phyloP scores from a whole-genome alignment of 108 stramenopile genomes.

The Nitzschia palea region DNA sequence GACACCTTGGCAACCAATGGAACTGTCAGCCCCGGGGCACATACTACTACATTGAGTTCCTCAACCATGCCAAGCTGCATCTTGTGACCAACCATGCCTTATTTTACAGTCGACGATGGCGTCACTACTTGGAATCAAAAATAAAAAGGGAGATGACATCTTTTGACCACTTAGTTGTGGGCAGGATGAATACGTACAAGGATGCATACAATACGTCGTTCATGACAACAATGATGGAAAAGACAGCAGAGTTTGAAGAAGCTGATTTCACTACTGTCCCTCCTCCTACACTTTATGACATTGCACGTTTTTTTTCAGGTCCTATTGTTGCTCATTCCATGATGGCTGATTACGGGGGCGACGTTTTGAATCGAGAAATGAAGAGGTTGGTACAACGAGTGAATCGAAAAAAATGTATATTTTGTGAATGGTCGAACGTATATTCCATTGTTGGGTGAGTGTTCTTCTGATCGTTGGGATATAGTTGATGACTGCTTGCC shows the following conservation, averaged over 20 bases:
- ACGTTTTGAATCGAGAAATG: neutral
- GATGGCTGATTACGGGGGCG: constrained; percentile 5
- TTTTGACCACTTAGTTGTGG: too few relatives aligned
- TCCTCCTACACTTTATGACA: neutral
- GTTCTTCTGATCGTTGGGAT: neutral
- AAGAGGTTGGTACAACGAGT: neutral
- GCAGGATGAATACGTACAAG: neutral
- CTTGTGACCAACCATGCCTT: constrained; percentile 14
- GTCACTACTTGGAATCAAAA: neutral
- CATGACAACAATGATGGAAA: constrained; percentile 14
- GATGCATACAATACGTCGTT: constrained; percentile 10
- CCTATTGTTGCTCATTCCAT: constrained; percentile 17
- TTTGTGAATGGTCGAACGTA: constrained; percentile 4
- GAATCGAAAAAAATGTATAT: neutral
- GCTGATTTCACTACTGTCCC: neutral
- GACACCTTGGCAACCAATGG: too few relatives aligned
- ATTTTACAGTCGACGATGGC: constrained; percentile 8
- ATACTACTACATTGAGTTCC: constrained; percentile 3
- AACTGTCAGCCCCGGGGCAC: constrained; percentile 4
- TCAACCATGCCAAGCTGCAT: constrained; percentile 11
- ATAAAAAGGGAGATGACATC: too few relatives aligned
- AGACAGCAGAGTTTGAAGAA: constrained; percentile 5
- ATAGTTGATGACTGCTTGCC: neutral
- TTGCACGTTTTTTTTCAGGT: neutral
- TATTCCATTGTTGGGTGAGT: constrained; percentile 5